Base-by-base conservation (phyloP, 2,329 filamentous ascomycete species). In the Xylaria multiplex region DNA sequence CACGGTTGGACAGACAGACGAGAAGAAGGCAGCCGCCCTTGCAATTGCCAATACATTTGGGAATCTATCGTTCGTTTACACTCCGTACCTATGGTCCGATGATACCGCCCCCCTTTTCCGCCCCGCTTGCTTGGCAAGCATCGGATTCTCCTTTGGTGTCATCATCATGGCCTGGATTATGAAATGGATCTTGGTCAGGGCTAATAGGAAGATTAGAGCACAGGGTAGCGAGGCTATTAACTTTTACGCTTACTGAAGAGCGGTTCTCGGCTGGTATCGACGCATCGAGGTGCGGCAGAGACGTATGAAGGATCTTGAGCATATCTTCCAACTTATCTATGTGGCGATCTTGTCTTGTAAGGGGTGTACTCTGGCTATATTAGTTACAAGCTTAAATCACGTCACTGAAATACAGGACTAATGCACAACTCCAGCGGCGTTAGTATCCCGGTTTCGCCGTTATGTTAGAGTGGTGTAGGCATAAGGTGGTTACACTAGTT, bases 11-110 rank as follows among this genome's bases (percentile, higher is more conserved):
- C 82, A 83, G 67, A 82, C 81, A 0, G 77, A 81, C 3, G 82
- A 84, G 71, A 83, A 84, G 73, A 83, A 81, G 66, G 81, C 82
- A 0, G 78, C 79, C 0, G 76, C 80, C 1, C 75, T 84, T 8
- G 80, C 80, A 9, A 79, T 82, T 22, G 66, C 60, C 30, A 72
- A 69, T 42, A 68, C 59, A n/a, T 46, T 79, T 22, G 76, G 76
- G 30, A 80, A 79, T 62, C 73, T 75, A 1, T 75, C 74, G 4
- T 80, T 79, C 64, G 75, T 81, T 27, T 81, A 77, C 73, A 79
- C 79, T 5, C 77, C 79, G 5, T 81, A 81, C 64, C 69, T 81
- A 1, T 64, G 61, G 61, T 48, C 61, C 30, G 61, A 64, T 27
- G 22, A 32, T 59, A 54, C 48, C 30, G 54, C 40, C 2, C 61